Percentiles rank a stretch among this genome's conserved stretches.
These are phyloP conservation scores for Boletellus deceptivus DNA, from an alignment of 1,284 basidiomycete species.

Conservation along the genomic window DNA sequence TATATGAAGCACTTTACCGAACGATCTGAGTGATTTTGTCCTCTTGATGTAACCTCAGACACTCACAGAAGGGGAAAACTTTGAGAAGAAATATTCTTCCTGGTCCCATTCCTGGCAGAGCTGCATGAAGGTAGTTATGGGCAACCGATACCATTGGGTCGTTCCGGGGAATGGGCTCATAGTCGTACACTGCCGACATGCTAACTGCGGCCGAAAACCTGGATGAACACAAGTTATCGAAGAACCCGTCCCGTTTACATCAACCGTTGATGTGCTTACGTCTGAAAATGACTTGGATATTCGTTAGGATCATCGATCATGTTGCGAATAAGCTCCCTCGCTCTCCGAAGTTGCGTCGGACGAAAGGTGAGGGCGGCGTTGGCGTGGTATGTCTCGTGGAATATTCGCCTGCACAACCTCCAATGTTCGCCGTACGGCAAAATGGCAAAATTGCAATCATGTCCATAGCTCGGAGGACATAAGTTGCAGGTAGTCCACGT, in stretches of 20 bases:
- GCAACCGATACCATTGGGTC: slow-evolving; percentile 13
- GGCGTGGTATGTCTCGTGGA: neutral
- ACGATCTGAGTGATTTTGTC: neutral
- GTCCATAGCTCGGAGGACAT: neutral
- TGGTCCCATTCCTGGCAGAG: neutral
- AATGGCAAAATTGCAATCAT: neutral
- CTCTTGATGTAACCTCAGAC: too few relatives aligned
- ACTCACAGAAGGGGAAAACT: slow-evolving; percentile 20
- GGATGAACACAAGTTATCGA: neutral
- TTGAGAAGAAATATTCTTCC: slow-evolving; percentile 5
- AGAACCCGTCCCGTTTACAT: too few relatives aligned
- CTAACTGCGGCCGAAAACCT: slow-evolving; percentile 12
- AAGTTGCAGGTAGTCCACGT: neutral
- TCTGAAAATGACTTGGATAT: slow-evolving; percentile 2
- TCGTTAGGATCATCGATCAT: too few relatives aligned
- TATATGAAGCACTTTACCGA: slow-evolving; percentile 13
- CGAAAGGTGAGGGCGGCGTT: neutral
- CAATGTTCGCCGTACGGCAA: slow-evolving; percentile 1
- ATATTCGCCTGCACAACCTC: neutral
- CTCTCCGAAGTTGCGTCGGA: neutral
- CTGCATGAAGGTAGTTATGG: neutral
- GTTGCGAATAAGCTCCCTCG: neutral
- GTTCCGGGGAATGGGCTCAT: slow-evolving; percentile 9
- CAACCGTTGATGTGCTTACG: slow-evolving; percentile 1
- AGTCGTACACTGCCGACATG: slow-evolving; percentile 17